These are phyloP conservation scores for Liquidambar formosana DNA, from an alignment of 164 flowering plant genomes.

Conservation along the genomic window DNA sequence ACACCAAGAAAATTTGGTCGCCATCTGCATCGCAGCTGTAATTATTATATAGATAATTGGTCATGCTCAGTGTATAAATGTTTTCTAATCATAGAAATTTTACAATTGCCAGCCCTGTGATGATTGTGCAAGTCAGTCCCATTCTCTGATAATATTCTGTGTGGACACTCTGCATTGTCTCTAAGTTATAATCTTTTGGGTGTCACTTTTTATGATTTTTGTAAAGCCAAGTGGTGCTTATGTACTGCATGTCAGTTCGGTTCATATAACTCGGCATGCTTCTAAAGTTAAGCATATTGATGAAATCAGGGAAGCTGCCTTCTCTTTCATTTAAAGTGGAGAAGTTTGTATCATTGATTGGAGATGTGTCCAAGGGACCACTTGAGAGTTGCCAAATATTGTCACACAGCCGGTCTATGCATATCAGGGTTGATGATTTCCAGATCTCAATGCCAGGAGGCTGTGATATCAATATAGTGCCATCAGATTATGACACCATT, in stretches of 20 bases:
- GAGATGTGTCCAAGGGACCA: conserved; percentile 6
- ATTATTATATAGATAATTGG: too few species aligned
- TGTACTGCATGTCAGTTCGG: neutral
- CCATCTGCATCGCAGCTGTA: too few species aligned
- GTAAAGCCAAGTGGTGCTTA: conserved; percentile 4
- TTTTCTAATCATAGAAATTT: too few species aligned
- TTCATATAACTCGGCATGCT: conserved; percentile 2
- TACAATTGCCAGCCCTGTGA: too few species aligned
- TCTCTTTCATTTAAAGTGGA: conserved; percentile 12
- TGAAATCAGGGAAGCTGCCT: conserved; percentile 26
- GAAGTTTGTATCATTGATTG: conserved; percentile 12
- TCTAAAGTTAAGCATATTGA: neutral
- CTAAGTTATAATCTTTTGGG: neutral
- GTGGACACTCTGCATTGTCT: neutral
- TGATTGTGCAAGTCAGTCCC: neutral
- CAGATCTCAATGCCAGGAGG: conserved; percentile 3
- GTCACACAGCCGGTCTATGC: neutral
- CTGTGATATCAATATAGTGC: conserved; percentile 3
- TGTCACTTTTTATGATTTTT: conserved; percentile 9
- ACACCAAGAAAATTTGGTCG: too few species aligned
- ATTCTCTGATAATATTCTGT: neutral
- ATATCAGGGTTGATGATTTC: conserved; percentile 4
- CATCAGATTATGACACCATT: conserved; percentile 8
- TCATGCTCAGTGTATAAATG: too few species aligned
- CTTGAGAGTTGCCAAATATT: conserved; percentile 6